These are phyloP conservation scores for Moesziomyces globuligerus DNA, from an alignment of 1,284 basidiomycete genomes.

Conservation along the genomic window DNA sequence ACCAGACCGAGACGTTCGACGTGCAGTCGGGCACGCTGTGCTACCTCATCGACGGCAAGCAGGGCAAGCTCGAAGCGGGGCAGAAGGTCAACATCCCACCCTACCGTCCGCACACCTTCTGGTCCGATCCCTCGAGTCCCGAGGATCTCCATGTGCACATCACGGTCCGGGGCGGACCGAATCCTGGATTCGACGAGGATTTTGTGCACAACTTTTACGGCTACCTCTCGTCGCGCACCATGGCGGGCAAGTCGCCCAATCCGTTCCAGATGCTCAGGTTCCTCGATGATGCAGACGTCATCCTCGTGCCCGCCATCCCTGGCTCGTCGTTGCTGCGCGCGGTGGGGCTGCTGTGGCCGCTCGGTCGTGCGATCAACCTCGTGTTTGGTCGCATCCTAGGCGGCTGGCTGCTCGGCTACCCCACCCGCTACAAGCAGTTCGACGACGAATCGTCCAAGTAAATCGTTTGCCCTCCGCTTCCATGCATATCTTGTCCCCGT, in stretches of 20 bases:
- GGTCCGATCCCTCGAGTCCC: constrained; percentile 54
- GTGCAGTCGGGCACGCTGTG: constrained; percentile 61
- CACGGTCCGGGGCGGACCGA: constrained; percentile 62
- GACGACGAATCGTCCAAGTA: constrained; percentile 31
- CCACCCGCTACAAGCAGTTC: constrained; percentile 50
- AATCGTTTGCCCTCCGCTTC: too few relatives aligned
- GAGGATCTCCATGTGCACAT: constrained; percentile 64
- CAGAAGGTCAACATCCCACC: constrained; percentile 62
- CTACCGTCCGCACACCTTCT: constrained; percentile 65
- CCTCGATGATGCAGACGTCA: constrained; percentile 64
- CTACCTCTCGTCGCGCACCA: constrained; percentile 56
- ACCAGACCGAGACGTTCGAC: constrained; percentile 63
- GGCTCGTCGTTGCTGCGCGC: constrained; percentile 43
- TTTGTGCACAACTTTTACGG: constrained; percentile 66
- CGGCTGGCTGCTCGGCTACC: constrained; percentile 43
- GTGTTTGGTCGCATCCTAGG: constrained; percentile 45
- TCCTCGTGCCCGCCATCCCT: constrained; percentile 59
- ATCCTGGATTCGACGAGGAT: constrained; percentile 64
- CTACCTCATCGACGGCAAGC: constrained; percentile 65
- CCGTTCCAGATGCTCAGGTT: constrained; percentile 66
- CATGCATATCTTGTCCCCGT: too few relatives aligned
- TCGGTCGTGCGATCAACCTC: constrained; percentile 26
- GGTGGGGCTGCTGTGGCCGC: constrained; percentile 48
- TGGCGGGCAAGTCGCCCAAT: constrained; percentile 50
- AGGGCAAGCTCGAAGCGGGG: constrained; percentile 59